Conservation (phyloP, 495 filamentous ascomycete species). For the Neurospora sp. region DNA sequence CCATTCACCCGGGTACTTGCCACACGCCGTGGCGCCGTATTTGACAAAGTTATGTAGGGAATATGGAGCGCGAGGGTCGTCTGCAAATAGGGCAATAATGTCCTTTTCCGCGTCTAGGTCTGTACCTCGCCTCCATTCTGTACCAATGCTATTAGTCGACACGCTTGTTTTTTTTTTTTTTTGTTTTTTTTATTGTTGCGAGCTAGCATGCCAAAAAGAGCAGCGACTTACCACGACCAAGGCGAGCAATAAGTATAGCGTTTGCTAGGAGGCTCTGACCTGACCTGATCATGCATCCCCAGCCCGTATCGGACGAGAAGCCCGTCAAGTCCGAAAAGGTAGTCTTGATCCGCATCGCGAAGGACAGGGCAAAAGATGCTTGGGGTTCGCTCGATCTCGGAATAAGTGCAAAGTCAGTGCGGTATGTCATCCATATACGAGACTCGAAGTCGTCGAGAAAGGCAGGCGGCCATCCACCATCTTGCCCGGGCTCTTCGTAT, state of each 20-base stretch:
- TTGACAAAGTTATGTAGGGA: slow-evolving; percentile 93
- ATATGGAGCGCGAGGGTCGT: slow-evolving; percentile 76
- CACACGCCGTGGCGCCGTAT: slow-evolving; percentile 78
- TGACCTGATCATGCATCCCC: slow-evolving; percentile 98
- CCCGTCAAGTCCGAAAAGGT: slow-evolving; percentile 70
- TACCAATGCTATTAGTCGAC: slow-evolving; percentile 10
- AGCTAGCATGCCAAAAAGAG: not conserved
- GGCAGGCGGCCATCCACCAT: slow-evolving; percentile 68
- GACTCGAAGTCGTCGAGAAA: slow-evolving; percentile 94
- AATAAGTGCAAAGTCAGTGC: slow-evolving; percentile 77
- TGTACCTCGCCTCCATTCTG: slow-evolving; percentile 73
- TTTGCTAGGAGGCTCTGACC: slow-evolving; percentile 92
- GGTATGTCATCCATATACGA: slow-evolving; percentile 92
- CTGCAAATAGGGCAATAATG: slow-evolving; percentile 78
- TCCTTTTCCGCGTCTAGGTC: slow-evolving; percentile 51
- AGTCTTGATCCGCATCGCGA: slow-evolving; percentile 72
- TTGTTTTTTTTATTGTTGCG: not conserved
- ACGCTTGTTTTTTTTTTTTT: not conserved
- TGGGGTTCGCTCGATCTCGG: slow-evolving; percentile 63
- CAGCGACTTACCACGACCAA: slow-evolving; percentile 66
- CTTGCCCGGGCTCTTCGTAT: slow-evolving; percentile 36
- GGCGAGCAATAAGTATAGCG: slow-evolving; percentile 53
- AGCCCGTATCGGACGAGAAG: slow-evolving; percentile 90
- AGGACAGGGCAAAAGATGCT: slow-evolving; percentile 64
- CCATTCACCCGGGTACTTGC: slow-evolving; percentile 95